Base-by-base conservation (phyloP, 805 yeast genomes). In the Yamadazyma nakazawae region DNA sequence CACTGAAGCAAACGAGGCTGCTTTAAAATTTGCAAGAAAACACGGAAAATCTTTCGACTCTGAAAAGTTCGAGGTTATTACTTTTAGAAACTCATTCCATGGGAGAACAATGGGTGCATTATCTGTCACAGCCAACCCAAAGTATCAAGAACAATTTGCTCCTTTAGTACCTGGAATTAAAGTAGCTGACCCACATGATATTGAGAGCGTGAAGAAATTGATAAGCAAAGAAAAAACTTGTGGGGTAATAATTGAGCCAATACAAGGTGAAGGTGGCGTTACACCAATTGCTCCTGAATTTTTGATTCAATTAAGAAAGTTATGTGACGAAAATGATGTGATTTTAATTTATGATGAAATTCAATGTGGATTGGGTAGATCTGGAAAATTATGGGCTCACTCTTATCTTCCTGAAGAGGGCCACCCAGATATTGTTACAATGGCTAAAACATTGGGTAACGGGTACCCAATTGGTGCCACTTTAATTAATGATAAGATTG, bases 191-290 rank as follows among this genome's bases (percentile, higher is more conserved):
- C 74, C 85, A 45, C 78, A 76, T 51, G 82, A 83, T 56, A 70
- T 84, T 34, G 76, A 70, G 40, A 75, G 85, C 18, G 84, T 89
- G 10, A 75, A 80, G 53, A 60, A 66, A 7, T 62, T 78, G 36
- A 78, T 86, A 39, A 71, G 75, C 51, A 62, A 62, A 50, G 82
- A 79, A 2, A 80, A 81, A 53, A 84, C 91, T 1, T 88, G 96
- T 56, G 99, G 91, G 45, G 94, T 94, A 26, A 94, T 94, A 46
- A 83, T 94, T 34, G 99, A 94, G 68, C 99, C 99, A 18, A 84
- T 94, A 49, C 99, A 94, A 72, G 99, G 98, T 55, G 99, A 92
- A 70, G 98, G 99, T 48, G 99, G 99, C 47, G 84, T 92, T 16
- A 81, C 82, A 59, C 81, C 84, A 17, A 78, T 88, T 48, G 74